Base-by-base conservation (phyloP, 1,139 yeast genomes). In the Zygotorulaspora mrakii region DNA sequence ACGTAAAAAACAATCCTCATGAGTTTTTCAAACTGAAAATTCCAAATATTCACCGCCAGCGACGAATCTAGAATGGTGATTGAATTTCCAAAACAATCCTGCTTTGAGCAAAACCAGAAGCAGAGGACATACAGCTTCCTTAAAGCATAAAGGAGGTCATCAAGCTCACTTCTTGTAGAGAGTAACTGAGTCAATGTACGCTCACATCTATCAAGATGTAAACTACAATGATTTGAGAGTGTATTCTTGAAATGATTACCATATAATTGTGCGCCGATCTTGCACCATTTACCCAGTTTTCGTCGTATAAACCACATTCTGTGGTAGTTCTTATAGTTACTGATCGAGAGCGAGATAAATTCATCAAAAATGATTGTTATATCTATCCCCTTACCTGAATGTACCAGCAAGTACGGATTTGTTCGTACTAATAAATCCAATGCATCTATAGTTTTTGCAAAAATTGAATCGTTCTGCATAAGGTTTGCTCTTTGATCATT, bases 371-470 rank as follows among this genome's bases (percentile, higher is more conserved):
- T 28, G 30, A 39, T 27, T 4, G 46, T 32, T 13, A 55, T 42
- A n/a, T 55, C 55, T 3, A 38, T 12, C 10, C 37, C 28, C 17
- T 22, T 23, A 24, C 26, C 35, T 6, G 25, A 24, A 18, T n/a
- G 36, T 13, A 23, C 24, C 32, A 51, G 37, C 10, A 54, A 36
- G 30, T 42, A 46, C 3, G 62, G 59, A 21, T 52, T 50, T 4
- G 48, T 40, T 32, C 39, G 39, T 8, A 59, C 23, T 29, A 59
- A 35, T 7, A 53, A 34, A 42, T 56, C 57, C 17, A 60, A 35
- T 2, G 57, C 62, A 13, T 49, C 47, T 10, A 59, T 35, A 1
- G 59, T 46, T 34, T 55, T 59, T 13, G 49, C 45, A 43, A 60
- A 57, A 1, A 57, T 37, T 2, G 33, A 31, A 29, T 52, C 55